Conservation (phyloP, 2,329 filamentous ascomycete species). For the Colletotrichum tabaci region DNA sequence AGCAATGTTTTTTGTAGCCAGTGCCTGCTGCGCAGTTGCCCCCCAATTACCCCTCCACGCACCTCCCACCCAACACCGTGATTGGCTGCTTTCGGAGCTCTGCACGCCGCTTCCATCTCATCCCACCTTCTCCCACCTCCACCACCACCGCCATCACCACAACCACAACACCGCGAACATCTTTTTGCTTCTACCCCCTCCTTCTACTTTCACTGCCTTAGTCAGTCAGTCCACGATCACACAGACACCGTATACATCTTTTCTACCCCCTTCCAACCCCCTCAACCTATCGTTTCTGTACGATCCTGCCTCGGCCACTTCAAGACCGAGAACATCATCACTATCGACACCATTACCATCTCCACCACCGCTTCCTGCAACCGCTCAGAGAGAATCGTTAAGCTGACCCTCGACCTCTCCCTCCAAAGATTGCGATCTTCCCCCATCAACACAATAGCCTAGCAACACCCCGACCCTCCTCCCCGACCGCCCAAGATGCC, state of each 20-base stretch:
- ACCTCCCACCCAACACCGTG: conserved; percentile 14
- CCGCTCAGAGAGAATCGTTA: neutral
- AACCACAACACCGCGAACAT: too few species aligned
- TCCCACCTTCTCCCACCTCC: conserved; percentile 20
- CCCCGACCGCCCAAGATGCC: conserved; percentile 69
- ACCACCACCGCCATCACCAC: conserved; percentile 8
- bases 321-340: conserved; percentile 1
- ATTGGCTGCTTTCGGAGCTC: conserved; percentile 33
- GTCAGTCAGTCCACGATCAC: conserved; percentile 35
- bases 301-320: neutral
- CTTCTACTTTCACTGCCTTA: conserved; percentile 5
- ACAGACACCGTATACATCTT: conserved; percentile 10
- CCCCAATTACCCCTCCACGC: conserved; percentile 39
- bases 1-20: neutral
- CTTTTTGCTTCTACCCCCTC: neutral
- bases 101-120: conserved; percentile 22
- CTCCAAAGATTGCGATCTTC: neutral
- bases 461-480: neutral
- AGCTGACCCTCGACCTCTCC: conserved; percentile 1
- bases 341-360: neutral
- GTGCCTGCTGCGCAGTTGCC: neutral
- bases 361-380: neutral
- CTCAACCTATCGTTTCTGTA: neutral
- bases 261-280: neutral
- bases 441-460: neutral